Base-by-base conservation (phyloP, 139 green algal genomes). In the Picochlorum costavermella region DNA sequence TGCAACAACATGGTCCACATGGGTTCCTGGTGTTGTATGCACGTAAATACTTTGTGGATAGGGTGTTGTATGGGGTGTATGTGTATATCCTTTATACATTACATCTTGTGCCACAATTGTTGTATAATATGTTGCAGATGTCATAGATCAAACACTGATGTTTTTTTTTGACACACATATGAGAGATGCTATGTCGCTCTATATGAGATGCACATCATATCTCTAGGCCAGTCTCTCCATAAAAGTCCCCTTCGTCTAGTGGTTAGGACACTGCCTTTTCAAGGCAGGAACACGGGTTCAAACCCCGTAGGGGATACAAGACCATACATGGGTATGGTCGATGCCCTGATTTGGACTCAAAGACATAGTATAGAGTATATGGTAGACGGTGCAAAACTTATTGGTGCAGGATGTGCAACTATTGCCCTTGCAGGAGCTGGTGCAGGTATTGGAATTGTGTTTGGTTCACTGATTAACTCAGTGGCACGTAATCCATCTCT, bases 381-480 rank as follows among this genome's bases (percentile, higher is more conserved):
- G 72, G 71, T 78, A 68, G 72, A 73, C 60, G 62, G 65, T 71
- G 73, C 73, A 73, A 88, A 88, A 83, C 79, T 87, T 76, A 83
- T 89, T 59, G 83, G 83, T 65, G 83, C 83, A 45, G 81, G 83
- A 55, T 86, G 78, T 75, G 83, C 83, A 36, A 89, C 83, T 50
- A 89, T 89, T 56, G 78, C 80, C 50, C 56, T 86, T 58, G 83
- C 80, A n/a, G 83, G 83, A 70, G 78, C 84, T 57, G 81, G 78
- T 64, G 81, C 78, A 59, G 83, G 83, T 51, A 82, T 90, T 71
- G 83, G 83, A 59, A 84, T 87, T 50, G 84, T 90, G 75, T 87
- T 90, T 74, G 81, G 83, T 63, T 87, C 81, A 56, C 70, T 90
- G 30, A 90, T 90, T 71, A 85, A 83, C 64, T 83, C 78, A 56